Percentiles rank a stretch among this genome's conserved stretches.
Evolutionary conservation across 164 flowering plant species (phyloP).

Genomic region (Magnolia changhungtana): DNA sequence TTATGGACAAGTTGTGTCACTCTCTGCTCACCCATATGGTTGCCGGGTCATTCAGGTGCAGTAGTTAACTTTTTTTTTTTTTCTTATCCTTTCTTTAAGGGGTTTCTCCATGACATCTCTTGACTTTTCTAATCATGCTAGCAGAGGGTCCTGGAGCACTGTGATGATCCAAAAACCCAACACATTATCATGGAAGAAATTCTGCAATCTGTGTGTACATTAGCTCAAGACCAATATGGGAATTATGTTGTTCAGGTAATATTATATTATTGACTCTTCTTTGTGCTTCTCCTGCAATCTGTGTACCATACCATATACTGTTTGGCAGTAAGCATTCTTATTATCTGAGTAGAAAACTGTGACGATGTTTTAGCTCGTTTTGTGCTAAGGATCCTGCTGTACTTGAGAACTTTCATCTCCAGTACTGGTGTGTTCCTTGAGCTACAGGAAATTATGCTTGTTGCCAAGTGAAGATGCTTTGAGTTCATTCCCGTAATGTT

Average conservation of each 20-base stretch:
- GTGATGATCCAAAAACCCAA: constrained; percentile 61
- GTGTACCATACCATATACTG: too few relatives aligned
- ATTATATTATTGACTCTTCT: background rate
- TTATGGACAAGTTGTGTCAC: constrained; percentile 74
- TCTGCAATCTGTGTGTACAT: constrained; percentile 62
- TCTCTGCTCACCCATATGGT: constrained; percentile 91
- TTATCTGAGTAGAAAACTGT: background rate
- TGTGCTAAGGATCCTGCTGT: too few relatives aligned
- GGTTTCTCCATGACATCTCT: background rate
- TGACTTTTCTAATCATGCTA: constrained; percentile 12
- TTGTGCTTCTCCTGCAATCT: background rate
- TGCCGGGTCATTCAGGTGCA: constrained; percentile 94
- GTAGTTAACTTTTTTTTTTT: background rate
- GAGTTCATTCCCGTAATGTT: too few relatives aligned
- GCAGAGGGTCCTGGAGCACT: constrained; percentile 91
- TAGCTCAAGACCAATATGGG: constrained; percentile 93
- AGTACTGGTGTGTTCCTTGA: too few relatives aligned
- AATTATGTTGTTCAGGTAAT: constrained; percentile 95
- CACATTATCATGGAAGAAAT: constrained; percentile 81
- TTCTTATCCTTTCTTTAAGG: background rate
- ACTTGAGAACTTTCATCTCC: too few relatives aligned
- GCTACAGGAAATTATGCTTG: too few relatives aligned
- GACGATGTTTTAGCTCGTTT: too few relatives aligned
- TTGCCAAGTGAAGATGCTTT: too few relatives aligned
- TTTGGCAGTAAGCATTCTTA: too few relatives aligned